Conservation (phyloP, 2,329 filamentous ascomycete genomes). For the Venturiaceae sp. region DNA sequence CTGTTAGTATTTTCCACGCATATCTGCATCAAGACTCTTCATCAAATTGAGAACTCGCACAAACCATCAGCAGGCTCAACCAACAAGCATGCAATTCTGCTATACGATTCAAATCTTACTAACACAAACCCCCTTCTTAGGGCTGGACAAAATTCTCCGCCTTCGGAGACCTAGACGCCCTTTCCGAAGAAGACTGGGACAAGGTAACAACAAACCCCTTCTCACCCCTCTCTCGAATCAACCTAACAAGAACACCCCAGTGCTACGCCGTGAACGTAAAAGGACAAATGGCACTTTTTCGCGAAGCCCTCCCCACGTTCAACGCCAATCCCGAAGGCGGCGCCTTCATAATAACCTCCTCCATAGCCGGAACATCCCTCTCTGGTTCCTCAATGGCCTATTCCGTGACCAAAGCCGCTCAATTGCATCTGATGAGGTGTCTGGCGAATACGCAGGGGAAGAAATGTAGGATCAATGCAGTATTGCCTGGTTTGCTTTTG, state of each 20-base stretch:
- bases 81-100: neutral
- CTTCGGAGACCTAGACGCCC: conserved; percentile 48
- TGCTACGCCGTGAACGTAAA: conserved; percentile 42
- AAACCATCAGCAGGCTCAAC: neutral
- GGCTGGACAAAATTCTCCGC: conserved; percentile 53
- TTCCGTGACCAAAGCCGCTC: conserved; percentile 66
- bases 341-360: conserved; percentile 53
- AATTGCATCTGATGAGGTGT: conserved; percentile 56
- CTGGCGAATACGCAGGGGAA: conserved; percentile 52
- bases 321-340: conserved; percentile 51
- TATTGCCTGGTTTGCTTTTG: conserved; percentile 53
- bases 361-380: conserved; percentile 39
- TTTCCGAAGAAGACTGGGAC: conserved; percentile 54
- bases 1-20: conserved; percentile 31
- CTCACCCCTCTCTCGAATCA: neutral
- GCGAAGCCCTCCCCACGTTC: conserved; percentile 48
- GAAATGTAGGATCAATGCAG: conserved; percentile 55
- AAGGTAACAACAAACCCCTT: conserved; percentile 29
- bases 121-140: too few relatives aligned
- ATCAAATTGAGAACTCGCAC: neutral
- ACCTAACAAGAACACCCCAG: conserved; percentile 2
- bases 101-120: neutral
- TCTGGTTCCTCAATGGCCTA: conserved; percentile 58
- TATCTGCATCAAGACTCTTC: neutral
- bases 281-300: conserved; percentile 39